A percentile compares a stretch with the other conserved stretches of the same genome.
phyloP scores from a whole-genome alignment of 345 rosid species.

The Combretum micranthum region DNA sequence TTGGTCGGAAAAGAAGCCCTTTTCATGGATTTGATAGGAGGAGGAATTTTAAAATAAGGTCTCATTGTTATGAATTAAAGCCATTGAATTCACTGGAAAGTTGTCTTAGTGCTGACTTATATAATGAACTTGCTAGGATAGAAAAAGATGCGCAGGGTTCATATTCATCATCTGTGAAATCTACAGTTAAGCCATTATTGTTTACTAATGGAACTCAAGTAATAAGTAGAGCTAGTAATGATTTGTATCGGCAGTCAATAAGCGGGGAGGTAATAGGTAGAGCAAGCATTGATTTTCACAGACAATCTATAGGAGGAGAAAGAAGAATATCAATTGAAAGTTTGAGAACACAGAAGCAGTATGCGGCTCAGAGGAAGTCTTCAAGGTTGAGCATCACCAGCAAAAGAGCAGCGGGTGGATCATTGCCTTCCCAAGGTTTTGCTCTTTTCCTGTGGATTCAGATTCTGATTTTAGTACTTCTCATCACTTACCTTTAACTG shows the following conservation, averaged over 20 bases:
- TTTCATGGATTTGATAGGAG: neutral
- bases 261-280: no score
- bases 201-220: constrained; percentile 14
- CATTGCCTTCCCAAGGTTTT: constrained; percentile 17
- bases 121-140: constrained; percentile 2
- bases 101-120: constrained; percentile 8
- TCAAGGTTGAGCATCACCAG: constrained; percentile 7
- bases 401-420: neutral
- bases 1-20: no score
- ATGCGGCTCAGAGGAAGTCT: neutral
- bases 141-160: constrained; percentile 12
- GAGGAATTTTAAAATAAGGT: constrained; percentile 6
- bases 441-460: neutral
- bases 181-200: constrained; percentile 10
- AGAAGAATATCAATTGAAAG: no score
- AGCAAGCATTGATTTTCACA: constrained; percentile 4
- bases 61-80: constrained; percentile 9
- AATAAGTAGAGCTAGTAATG: no score
- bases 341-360: neutral
- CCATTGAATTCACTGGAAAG: constrained; percentile 11
- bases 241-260: no score
- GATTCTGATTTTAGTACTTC: no score
- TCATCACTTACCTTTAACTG: neutral
- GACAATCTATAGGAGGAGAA: no score
- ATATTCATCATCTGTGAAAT: constrained; percentile 2